Evolutionary conservation across 345 rosid genomes (phyloP).

Genomic region (Citrus maxima): DNA sequence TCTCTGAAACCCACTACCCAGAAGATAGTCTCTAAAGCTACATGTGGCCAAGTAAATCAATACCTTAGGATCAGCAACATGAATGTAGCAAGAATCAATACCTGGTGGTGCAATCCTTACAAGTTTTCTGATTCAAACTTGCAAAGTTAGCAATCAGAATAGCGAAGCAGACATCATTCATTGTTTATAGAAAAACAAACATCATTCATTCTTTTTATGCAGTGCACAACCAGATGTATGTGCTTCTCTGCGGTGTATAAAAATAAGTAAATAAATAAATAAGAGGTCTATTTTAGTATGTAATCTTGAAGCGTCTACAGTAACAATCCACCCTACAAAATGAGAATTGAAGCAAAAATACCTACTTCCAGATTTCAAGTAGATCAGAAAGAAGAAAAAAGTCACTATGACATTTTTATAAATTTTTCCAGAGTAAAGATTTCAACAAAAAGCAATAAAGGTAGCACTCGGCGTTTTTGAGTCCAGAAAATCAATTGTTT

Average conservation of each 20-base stretch:
- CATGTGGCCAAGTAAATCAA: conserved; percentile 23
- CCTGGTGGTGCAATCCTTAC: conserved; percentile 7
- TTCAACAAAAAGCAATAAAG: background rate
- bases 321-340: background rate
- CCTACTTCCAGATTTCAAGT: background rate
- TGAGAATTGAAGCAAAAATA: background rate
- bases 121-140: conserved; percentile 1
- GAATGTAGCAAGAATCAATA: conserved; percentile 14
- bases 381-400: background rate
- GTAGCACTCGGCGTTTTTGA: background rate
- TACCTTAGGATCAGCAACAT: conserved; percentile 2
- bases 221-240: background rate
- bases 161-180: background rate
- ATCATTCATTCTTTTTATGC: background rate
- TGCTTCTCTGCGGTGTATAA: background rate
- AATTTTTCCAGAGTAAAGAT: background rate
- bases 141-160: background rate
- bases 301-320: background rate
- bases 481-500: background rate
- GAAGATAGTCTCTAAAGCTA: conserved; percentile 30
- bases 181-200: background rate
- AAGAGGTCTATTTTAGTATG: background rate
- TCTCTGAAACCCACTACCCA: conserved; percentile 20
- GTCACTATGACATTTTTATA: background rate
- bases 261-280: no score